These are phyloP conservation scores for Marasmius sp. DNA, from an alignment of 1,284 basidiomycete genomes.

Conservation along the genomic window DNA sequence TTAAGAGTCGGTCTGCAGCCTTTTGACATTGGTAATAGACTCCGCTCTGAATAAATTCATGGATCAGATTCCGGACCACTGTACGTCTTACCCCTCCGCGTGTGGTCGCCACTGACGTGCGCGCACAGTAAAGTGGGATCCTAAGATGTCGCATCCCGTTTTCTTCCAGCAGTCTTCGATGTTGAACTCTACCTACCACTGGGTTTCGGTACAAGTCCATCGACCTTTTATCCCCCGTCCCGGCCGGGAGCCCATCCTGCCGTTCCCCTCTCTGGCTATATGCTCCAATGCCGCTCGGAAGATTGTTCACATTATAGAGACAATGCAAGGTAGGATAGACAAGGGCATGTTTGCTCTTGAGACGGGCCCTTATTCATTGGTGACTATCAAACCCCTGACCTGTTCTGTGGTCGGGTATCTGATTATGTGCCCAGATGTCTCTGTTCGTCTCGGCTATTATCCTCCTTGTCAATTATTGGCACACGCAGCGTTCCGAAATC, in stretches of 20 bases:
- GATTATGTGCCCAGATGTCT: constrained; percentile 29
- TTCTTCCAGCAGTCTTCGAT: constrained; percentile 63
- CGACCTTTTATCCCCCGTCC: constrained; percentile 50
- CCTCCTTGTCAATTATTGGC: constrained; percentile 70
- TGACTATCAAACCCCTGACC: background rate
- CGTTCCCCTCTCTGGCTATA: constrained; percentile 29
- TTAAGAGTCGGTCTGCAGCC: background rate
- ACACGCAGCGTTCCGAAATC: constrained; percentile 51
- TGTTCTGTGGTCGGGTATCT: constrained; percentile 10
- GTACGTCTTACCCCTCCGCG: constrained; percentile 22
- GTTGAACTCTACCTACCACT: constrained; percentile 61
- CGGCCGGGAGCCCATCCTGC: constrained; percentile 25
- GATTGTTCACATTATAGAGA: constrained; percentile 49
- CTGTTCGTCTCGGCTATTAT: constrained; percentile 44
- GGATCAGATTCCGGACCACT: constrained; percentile 51
- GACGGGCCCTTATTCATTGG: background rate
- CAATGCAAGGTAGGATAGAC: background rate
- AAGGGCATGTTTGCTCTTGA: background rate
- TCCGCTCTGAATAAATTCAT: constrained; percentile 60
- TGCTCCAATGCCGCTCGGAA: constrained; percentile 40
- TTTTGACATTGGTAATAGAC: constrained; percentile 26
- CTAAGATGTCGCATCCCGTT: constrained; percentile 40
- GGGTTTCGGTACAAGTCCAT: constrained; percentile 58
- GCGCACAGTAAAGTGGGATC: constrained; percentile 58
- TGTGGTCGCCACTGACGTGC: background rate